These are phyloP conservation scores for Tricholoma terreum DNA, from an alignment of 768 basidiomycete genomes.

Conservation along the genomic window DNA sequence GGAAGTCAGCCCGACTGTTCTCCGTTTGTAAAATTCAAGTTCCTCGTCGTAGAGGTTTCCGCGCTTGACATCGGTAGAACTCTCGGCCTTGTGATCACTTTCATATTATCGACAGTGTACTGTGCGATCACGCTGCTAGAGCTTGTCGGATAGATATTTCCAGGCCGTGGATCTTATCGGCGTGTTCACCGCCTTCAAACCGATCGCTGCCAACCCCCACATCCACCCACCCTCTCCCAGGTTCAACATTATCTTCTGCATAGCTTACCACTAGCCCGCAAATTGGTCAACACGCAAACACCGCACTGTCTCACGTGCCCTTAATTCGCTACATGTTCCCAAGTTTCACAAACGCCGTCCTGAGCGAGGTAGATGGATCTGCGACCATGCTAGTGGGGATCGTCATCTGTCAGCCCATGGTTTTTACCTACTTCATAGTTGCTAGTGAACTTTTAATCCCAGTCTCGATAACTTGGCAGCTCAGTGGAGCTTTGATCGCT, in stretches of 20 bases:
- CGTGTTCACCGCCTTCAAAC: not conserved
- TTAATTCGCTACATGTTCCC: not conserved
- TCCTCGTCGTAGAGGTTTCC: slow-evolving; percentile 31
- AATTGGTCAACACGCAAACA: not conserved
- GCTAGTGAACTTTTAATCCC: slow-evolving; percentile 36
- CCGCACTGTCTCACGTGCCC: not conserved
- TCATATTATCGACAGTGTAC: slow-evolving; percentile 29
- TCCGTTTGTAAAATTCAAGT: slow-evolving; percentile 27
- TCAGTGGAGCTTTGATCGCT: slow-evolving; percentile 41
- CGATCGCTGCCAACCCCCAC: not conserved
- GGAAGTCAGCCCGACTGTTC: slow-evolving; percentile 27
- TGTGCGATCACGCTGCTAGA: slow-evolving; percentile 33
- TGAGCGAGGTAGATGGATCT: slow-evolving; percentile 31
- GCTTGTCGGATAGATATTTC: slow-evolving; percentile 16
- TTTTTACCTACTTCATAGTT: slow-evolving; percentile 40
- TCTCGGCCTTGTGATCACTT: slow-evolving; percentile 29
- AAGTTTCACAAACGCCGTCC: slow-evolving; percentile 19
- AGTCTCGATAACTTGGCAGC: slow-evolving; percentile 18
- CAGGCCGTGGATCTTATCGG: no score
- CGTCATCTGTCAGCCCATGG: slow-evolving; percentile 31
- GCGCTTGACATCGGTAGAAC: slow-evolving; percentile 31
- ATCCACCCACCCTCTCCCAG: not conserved
- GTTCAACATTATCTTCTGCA: not conserved
- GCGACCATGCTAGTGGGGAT: slow-evolving; percentile 41
- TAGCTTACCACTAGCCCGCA: not conserved